phyloP scores from a whole-genome alignment of 2,329 filamentous ascomycete species.

The Fusarium aywerte region DNA sequence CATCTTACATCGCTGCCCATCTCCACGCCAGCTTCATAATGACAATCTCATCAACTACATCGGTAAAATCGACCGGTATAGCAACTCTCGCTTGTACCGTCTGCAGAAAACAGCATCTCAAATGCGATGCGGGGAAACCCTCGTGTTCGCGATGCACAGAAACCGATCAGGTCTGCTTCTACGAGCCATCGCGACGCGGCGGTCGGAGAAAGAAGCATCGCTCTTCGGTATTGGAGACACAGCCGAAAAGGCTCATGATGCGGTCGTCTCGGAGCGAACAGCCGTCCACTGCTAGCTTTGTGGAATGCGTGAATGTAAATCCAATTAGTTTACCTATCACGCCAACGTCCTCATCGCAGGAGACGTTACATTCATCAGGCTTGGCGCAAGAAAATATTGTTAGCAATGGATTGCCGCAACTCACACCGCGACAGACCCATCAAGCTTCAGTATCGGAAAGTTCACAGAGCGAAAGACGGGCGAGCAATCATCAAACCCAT shows the following conservation, averaged over 20 bases:
- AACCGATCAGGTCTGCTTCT: slow-evolving; percentile 20
- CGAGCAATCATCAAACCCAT: background rate
- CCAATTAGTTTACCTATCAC: slow-evolving; percentile 11
- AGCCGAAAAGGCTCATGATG: background rate
- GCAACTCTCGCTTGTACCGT: slow-evolving; percentile 36
- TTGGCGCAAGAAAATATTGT: background rate
- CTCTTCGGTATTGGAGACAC: background rate
- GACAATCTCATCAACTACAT: slow-evolving; percentile 12
- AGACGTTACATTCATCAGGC: background rate
- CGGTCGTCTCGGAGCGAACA: background rate
- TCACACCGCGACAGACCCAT: background rate
- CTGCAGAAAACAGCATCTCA: slow-evolving; percentile 41
- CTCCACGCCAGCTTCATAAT: slow-evolving; percentile 3
- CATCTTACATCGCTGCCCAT: slow-evolving; percentile 1
- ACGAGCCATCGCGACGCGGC: slow-evolving; percentile 40
- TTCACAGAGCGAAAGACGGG: background rate
- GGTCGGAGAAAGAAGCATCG: slow-evolving; percentile 31
- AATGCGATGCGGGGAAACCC: slow-evolving; percentile 39
- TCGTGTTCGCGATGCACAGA: slow-evolving; percentile 37
- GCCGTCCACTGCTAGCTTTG: background rate
- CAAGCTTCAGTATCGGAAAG: background rate
- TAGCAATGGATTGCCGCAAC: background rate
- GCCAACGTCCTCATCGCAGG: slow-evolving; percentile 3
- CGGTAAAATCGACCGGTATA: slow-evolving; percentile 19
- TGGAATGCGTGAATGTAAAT: slow-evolving; percentile 12